A percentile compares a stretch with the other conserved stretches of the same genome.
These are phyloP conservation scores for Pseudozyma thailandica DNA, from an alignment of 1,284 basidiomycete genomes.

Conservation along the genomic window DNA sequence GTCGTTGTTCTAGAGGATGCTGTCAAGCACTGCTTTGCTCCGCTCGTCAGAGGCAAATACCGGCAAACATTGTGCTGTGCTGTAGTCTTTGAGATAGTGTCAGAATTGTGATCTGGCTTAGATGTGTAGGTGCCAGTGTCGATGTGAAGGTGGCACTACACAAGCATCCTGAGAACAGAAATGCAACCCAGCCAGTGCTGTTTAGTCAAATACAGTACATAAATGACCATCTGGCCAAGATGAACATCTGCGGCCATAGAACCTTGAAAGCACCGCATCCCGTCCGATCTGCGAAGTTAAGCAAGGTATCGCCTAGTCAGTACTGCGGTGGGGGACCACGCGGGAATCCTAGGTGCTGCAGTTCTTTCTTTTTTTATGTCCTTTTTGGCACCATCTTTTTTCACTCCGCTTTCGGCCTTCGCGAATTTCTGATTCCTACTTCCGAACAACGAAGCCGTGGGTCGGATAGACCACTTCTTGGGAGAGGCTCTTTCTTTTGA, in stretches of 20 bases:
- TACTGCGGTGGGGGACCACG: conserved; percentile 85
- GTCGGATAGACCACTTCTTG: not conserved
- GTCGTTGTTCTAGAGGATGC: not conserved
- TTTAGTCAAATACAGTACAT: not conserved
- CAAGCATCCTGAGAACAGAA: too few relatives aligned
- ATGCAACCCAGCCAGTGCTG: too few relatives aligned
- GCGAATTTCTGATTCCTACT: too few relatives aligned
- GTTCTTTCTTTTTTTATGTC: conserved; percentile 70
- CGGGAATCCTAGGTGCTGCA: conserved; percentile 83
- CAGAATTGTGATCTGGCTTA: too few relatives aligned
- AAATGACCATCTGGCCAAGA: not conserved
- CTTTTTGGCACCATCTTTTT: conserved; percentile 11
- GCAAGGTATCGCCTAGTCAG: conserved; percentile 81
- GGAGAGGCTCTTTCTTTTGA: not conserved
- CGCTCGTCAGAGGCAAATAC: too few relatives aligned
- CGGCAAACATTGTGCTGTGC: too few relatives aligned
- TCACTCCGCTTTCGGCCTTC: not conserved
- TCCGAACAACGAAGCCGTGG: too few relatives aligned
- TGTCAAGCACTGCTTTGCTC: not conserved
- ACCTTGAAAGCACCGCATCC: conserved; percentile 83
- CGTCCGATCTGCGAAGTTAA: conserved; percentile 84
- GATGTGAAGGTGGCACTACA: too few relatives aligned
- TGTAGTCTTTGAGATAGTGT: too few relatives aligned
- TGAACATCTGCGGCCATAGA: conserved; percentile 78
- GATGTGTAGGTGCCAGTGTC: too few relatives aligned